Evolutionary conservation across 2,329 filamentous ascomycete species (phyloP), one percentile per base, ranked within the genome.

Genomic region (Pleomassaria siparia): DNA sequence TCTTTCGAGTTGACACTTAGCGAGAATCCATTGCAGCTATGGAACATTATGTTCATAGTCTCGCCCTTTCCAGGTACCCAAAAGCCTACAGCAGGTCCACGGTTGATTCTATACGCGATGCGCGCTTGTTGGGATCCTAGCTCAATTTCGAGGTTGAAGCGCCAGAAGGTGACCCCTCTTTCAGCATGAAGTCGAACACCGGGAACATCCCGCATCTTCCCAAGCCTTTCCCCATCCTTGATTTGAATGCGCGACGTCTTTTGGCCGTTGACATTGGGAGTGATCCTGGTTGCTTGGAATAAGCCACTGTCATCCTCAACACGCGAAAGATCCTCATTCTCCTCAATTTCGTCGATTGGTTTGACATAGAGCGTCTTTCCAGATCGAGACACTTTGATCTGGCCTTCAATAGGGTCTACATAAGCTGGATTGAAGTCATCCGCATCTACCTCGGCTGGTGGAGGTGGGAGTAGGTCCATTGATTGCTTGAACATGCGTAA

Each of bases 41-140:
- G 83, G 74, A 96, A 99, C 91, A 97, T 96, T 67, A 96, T 89
- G 73, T 97, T 96, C 94, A 99, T 99, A 2, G 88, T 83, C 67
- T 95, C 81, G 13, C 84, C 87, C 41, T 80, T 82, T 25, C 87
- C 87, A 4, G 95, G 94, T 0, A 99, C 90, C 92, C 94, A 99
- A 69, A 99, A 99, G 1, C 87, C 89, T 43, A 89, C 85, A 2
- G 89, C 84, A 5, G 92, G 91, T 0, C 94, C 92, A 39, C 86
- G 81, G 64, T 99, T 99, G 75, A 99, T 95, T 44, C 91, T 88
- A 71, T 99, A 99, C 0, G 91, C 92, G 54, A 99, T 88, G 30
- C 92, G 86, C 60, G 91, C 84, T 71, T 97, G 89, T 49, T 78
- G 80, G 16, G 84, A 78, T 3, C 81, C 80, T 13, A 99, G 81